Base-by-base conservation (phyloP, 805 yeast genomes). In the Zygoascus bituminiphila region DNA sequence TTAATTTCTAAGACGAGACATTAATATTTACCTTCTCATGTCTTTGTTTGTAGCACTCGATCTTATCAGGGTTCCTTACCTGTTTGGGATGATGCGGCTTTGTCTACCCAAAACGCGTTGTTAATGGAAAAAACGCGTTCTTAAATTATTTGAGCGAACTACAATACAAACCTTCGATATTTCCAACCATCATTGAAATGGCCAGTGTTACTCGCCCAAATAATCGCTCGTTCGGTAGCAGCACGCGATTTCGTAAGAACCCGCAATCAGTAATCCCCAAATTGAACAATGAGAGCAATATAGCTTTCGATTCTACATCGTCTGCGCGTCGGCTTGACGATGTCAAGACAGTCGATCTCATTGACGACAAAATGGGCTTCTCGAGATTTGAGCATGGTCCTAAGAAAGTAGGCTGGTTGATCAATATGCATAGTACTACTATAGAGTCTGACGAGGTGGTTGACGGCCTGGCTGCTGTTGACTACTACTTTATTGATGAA, bases 401-500 rank as follows among this genome's bases (percentile, higher is more conserved):
- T 31, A 63, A 73, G 42, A 74, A 76, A 49, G 76, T 77, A 15
- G 99, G 98, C 40, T 93, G 98, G 98, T 70, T 93, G 47, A 77
- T 84, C 38, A 94, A 93, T 61, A 88, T 93, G 93, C 98, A 91
- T 68, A 39, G 62, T 62, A 60, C 67, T 7, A 52, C 55, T 5
- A 63, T 84, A 2, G 78, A 83, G 2, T 74, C 78, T 10, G 78
- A 76, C 4, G 81, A 78, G 26, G 69, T 72, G 39, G 57, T 74
- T 9, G 71, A 77, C n/a, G 96, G 95, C 8, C 71, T 77, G 31
- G 78, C 96, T 0, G 98, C 91, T 2, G 96, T 91, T 2, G 97
- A 93, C 58, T 88, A 84, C 64, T 94, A 94, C 62, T 93, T 94
- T 57, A 67, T 93, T 6, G 98, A 89, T 63, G 96, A 87, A 59